Evolutionary conservation across 441 rosid species (phyloP).

Genomic region (Populus hybrid): DNA sequence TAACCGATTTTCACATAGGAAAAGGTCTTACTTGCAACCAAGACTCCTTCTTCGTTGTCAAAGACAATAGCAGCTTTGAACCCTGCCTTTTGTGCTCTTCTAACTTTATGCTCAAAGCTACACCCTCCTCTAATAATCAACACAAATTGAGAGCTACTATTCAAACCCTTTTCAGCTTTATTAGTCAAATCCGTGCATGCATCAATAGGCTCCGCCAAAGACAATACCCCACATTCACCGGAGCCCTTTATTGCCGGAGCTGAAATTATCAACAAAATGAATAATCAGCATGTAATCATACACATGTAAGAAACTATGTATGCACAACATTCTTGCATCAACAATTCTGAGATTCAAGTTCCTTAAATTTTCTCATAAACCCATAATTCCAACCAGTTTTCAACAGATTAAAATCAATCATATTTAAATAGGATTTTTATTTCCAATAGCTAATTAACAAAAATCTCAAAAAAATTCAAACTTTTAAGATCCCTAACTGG

Average conservation of each 20-base stretch:
- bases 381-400: background rate
- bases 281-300: background rate
- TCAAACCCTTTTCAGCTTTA: slow-evolving; percentile 30
- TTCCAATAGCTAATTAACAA: background rate
- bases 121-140: slow-evolving; percentile 82
- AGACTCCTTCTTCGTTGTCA: slow-evolving; percentile 55
- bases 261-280: slow-evolving; percentile 31
- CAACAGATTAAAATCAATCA: background rate
- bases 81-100: slow-evolving; percentile 76
- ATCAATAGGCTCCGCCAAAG: slow-evolving; percentile 67
- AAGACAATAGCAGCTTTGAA: slow-evolving; percentile 77
- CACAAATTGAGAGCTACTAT: slow-evolving; percentile 44
- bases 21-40: slow-evolving; percentile 71
- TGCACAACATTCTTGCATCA: background rate
- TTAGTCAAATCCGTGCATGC: slow-evolving; percentile 67
- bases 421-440: background rate
- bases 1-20: background rate
- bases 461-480: background rate
- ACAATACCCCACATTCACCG: slow-evolving; percentile 60
- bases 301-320: background rate
- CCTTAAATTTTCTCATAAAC: background rate
- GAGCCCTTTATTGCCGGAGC: slow-evolving; percentile 59
- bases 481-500: background rate
- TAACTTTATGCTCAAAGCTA: slow-evolving; percentile 77
- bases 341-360: background rate